Base-by-base conservation (phyloP, 2,329 filamentous ascomycete species). In the Epichloe festucae region DNA sequence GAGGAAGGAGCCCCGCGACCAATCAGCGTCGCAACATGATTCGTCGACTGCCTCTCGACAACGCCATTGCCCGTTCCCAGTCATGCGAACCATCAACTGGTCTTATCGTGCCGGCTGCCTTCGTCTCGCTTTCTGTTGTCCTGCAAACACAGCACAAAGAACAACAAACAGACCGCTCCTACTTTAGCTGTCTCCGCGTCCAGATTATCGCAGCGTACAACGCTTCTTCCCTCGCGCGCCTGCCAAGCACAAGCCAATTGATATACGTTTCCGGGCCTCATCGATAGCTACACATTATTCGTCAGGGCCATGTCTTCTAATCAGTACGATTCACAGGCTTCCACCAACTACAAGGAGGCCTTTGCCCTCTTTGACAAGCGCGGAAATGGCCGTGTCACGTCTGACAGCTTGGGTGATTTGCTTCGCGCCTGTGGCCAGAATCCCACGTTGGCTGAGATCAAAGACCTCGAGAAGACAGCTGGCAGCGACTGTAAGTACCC, bases 281-380 rank as follows among this genome's bases (percentile, higher is more conserved):
- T 42, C 23, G 41, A 46, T 19, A 47, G 50, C 48, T 23, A 12
- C 44, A 47, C 0, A 38, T 27, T 19, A 46, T 36, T 14, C 31
- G 40, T 8, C 34, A 46, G 41, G 47, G 40, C 36, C 49, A 77
- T 76, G 73, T 60, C 71, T 62, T 73, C 75, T 77, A 77, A 77
- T 65, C 65, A 73, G 55, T 73, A 67, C 61, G 74, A 77, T 56
- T 63, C 70, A 46, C 79, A 84, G 81, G 81, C 81, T 69, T 83
- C 79, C 56, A 97, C 91, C 75, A 97, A 98, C 85, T 98, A 97
- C 88, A 97, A 97, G 79, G 93, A 98, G 84, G 93, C 93, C 62
- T 98, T 98, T 74, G 90, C 90, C 64, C 87, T 98, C 69, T 98
- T 97, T 78, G 93, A 98, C 79, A 97, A 96, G 84, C 91, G 93